These are phyloP conservation scores for Domatiomyces catenatus DNA, from an alignment of 2,329 filamentous ascomycete species.

Conservation along the genomic window DNA sequence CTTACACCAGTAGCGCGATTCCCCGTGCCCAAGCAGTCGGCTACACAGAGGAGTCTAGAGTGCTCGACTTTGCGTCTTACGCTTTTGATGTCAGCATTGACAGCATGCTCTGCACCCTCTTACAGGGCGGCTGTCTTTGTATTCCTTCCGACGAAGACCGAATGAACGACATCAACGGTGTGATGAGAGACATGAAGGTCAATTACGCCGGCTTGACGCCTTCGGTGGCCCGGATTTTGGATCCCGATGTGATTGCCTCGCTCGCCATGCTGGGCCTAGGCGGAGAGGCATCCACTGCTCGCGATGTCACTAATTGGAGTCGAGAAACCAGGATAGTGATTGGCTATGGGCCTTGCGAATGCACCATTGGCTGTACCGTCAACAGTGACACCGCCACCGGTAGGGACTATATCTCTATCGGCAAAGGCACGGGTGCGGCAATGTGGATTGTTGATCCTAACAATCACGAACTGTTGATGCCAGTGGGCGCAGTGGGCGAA, in stretches of 20 bases:
- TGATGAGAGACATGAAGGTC: constrained; percentile 36
- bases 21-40: constrained; percentile 37
- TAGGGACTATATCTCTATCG: constrained; percentile 26
- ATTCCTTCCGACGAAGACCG: constrained; percentile 30
- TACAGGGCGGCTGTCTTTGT: constrained; percentile 32
- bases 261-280: constrained; percentile 27
- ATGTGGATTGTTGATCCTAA: constrained; percentile 29
- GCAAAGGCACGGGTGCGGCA: constrained; percentile 22
- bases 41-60: constrained; percentile 19
- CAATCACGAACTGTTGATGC: constrained; percentile 25
- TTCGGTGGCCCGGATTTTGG: constrained; percentile 37
- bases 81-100: constrained; percentile 33
- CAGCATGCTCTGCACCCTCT: constrained; percentile 25
- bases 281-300: constrained; percentile 17
- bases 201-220: constrained; percentile 44
- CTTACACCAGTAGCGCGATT: constrained; percentile 22
- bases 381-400: constrained; percentile 23
- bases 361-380: constrained; percentile 27
- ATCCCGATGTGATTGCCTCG: constrained; percentile 29
- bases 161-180: constrained; percentile 33
- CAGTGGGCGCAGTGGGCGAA: constrained; percentile 34
- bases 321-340: constrained; percentile 30
- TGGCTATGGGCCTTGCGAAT: constrained; percentile 30
- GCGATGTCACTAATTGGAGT: constrained; percentile 16
- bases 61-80: constrained; percentile 30